Evolutionary conservation across 345 rosid genomes (phyloP).

Genomic region (Pelargonium nanum): DNA sequence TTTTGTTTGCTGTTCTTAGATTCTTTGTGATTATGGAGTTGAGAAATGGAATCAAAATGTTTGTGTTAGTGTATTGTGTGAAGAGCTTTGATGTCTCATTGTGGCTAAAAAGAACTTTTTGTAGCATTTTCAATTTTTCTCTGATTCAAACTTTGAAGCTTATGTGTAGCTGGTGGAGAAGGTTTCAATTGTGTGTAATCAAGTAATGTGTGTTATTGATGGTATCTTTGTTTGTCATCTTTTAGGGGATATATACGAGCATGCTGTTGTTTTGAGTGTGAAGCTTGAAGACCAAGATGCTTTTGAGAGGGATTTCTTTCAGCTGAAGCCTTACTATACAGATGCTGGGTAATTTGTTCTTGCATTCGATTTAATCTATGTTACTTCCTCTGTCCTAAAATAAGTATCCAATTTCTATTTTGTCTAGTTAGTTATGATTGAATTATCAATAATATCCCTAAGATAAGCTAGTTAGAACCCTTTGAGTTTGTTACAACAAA

Average conservation of each 20-base stretch:
- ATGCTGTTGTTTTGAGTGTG: slow-evolving; percentile 81
- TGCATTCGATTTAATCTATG: not conserved
- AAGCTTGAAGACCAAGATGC: slow-evolving; percentile 89
- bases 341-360: slow-evolving; percentile 58
- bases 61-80: not conserved
- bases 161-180: not conserved
- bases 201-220: not conserved
- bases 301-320: slow-evolving; percentile 92
- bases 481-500: too few species aligned
- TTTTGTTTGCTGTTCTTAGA: slow-evolving; percentile 1
- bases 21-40: not conserved
- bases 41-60: not conserved
- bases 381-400: not conserved
- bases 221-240: not conserved
- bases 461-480: too few species aligned
- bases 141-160: not conserved
- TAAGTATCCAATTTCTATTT: too few species aligned
- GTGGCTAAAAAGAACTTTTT: too few species aligned
- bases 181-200: not conserved
- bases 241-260: slow-evolving; percentile 84
- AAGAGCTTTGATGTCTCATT: not conserved
- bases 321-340: slow-evolving; percentile 86
- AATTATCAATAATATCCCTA: too few species aligned
- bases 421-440: too few species aligned
- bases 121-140: too few species aligned